Evolutionary conservation across 495 filamentous ascomycete species (phyloP), one percentile per base, ranked within the genome.

Genomic region (Aspergillus heteromorphus): DNA sequence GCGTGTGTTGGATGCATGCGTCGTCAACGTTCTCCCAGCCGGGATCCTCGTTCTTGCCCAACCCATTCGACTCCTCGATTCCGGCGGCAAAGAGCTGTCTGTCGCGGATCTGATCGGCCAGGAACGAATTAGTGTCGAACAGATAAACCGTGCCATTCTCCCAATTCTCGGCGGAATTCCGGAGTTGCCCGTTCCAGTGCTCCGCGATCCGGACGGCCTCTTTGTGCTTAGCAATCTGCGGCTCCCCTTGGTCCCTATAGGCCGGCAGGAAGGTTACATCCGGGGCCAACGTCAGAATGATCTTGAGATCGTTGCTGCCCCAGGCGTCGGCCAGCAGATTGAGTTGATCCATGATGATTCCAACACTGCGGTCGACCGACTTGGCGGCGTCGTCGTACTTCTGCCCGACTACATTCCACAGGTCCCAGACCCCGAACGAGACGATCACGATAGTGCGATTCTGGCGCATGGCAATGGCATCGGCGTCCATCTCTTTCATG

Each of bases 251-350:
- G 6, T 59, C 50, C 10, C 59, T 54, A 51, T 73, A 79, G 0
- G 70, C 74, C 0, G 77, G 78, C 18, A 80, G 61, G 57, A 81
- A 76, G 10, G 77, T 79, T 59, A 79, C 73, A 61, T 80, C 77
- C 8, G 75, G 66, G 29, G 73, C 65, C 68, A 77, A 65, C 1
- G 73, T 76, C 52, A 81, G 58, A 45, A 81, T 72, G 38, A 79
- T 59, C 49, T 79, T 76, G 25, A 78, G 56, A 36, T 74, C 63
- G n/a, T 66, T 60, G 1, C 67, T 49, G n/a, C 58, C 67, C 69
- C 69, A 75, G 20, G 57, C 52, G 19, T 70, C 59, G 29, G 70
- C 68, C 19, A 79, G 57, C 13, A 67, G 36, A 38, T 70, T 63
- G 16, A 80, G 52, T 49, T 78, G 72, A 21, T 72, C 63, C 62